Conservation (phyloP, 2,329 filamentous ascomycete species). For the Gyromitra esculenta region DNA sequence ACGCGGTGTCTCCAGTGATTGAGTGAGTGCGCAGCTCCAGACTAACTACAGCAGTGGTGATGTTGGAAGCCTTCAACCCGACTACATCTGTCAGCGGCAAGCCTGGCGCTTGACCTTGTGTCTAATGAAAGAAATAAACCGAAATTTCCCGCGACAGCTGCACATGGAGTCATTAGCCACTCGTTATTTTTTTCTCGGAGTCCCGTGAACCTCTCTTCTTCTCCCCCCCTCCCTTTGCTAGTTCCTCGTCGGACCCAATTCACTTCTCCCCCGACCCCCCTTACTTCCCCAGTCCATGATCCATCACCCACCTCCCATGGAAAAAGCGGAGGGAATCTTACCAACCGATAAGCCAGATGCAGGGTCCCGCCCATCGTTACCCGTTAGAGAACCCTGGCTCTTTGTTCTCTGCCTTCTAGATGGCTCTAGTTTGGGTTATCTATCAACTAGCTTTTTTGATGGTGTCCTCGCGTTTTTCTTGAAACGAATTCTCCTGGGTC, state of each 20-base stretch:
- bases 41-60: background rate
- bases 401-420: conserved; percentile 41
- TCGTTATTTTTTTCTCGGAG: conserved; percentile 1
- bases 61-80: background rate
- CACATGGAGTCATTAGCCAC: background rate
- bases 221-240: background rate
- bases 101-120: conserved; percentile 3
- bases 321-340: conserved; percentile 27
- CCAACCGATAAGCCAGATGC: conserved; percentile 42
- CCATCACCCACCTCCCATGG: conserved; percentile 23
- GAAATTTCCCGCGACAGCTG: conserved; percentile 2
- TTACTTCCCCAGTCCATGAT: background rate
- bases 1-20: background rate
- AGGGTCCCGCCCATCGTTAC: conserved; percentile 26
- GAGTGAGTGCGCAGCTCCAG: conserved; percentile 13
- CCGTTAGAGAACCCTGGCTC: background rate
- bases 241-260: conserved; percentile 3
- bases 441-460: conserved; percentile 7
- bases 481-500: conserved; percentile 24
- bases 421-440: conserved; percentile 18
- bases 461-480: conserved; percentile 29
- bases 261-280: background rate
- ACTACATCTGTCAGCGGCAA: conserved; percentile 31
- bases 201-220: conserved; percentile 16
- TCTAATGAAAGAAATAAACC: background rate